Conservation (phyloP, 2,329 filamentous ascomycete species). For the Fusarium buharicum region DNA sequence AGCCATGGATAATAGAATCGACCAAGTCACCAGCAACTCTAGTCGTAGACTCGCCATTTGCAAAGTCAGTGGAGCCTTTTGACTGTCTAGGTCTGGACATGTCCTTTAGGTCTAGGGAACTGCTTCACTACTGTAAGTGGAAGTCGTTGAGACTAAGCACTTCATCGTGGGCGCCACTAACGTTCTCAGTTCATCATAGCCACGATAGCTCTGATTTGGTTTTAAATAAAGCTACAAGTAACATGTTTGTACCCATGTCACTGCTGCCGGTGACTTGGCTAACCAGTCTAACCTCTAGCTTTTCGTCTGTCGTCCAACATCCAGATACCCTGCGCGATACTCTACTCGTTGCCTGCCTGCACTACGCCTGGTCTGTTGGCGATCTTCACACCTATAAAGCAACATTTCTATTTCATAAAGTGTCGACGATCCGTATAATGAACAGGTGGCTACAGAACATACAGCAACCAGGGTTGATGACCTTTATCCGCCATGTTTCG, state of each 20-base stretch:
- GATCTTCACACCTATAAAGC: conserved; percentile 31
- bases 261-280: fast-evolving
- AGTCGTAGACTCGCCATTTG: not conserved
- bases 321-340: conserved; percentile 38
- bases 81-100: conserved; percentile 37
- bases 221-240: conserved; percentile 10
- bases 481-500: conserved; percentile 35
- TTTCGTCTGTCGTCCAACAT: conserved; percentile 28
- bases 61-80: conserved; percentile 31
- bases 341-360: conserved; percentile 31
- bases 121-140: conserved; percentile 42
- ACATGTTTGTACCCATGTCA: conserved; percentile 2
- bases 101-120: conserved; percentile 39
- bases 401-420: conserved; percentile 40
- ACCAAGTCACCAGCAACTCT: not conserved
- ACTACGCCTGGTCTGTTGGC: conserved; percentile 40
- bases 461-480: conserved; percentile 18
- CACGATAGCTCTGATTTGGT: conserved; percentile 9
- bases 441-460: conserved; percentile 33
- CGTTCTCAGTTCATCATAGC: conserved; percentile 28
- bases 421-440: conserved; percentile 28
- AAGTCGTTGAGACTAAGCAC: not conserved
- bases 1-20: conserved; percentile 30
- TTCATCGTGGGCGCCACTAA: not conserved
- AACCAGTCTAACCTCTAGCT: not conserved